Base-by-base conservation (phyloP, 108 stramenopile genomes). In the Cylindrotheca closterium region DNA sequence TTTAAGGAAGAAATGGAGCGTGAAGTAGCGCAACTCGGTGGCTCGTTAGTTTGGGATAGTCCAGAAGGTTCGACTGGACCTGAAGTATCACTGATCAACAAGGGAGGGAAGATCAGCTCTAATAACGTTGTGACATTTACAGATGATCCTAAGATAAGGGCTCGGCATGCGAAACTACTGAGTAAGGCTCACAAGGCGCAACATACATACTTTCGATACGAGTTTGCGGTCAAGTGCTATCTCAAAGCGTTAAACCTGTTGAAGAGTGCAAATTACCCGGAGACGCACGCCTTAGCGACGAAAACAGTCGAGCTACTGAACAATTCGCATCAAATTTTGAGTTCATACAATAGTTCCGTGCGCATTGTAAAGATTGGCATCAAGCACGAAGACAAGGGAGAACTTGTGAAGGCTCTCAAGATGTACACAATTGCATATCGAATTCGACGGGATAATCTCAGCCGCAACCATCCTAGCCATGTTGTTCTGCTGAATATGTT, bases 341-440 rank as follows among this genome's bases (percentile, higher is more conserved):
- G 71, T 24, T 78, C 79, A 0, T 75, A 88, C 29, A 51, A 68
- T 26, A 93, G 87, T 61, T 85, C 83, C 25, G 80, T 87, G 17
- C 85, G 85, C 55, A 92, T 92, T 73, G 88, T 89, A 18, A 77
- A 81, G 56, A 92, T 92, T 81, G 89, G 92, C 23, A 85, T 88
- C 71, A 75, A 82, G 47, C 75, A 85, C 56, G 87, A 90, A 67
- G 80, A 79, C 26, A 34, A 56, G 10, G 87, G 86, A 27, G 70
- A 83, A 51, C 58, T 80, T 17, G 71, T 90, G 17, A 74, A 72
- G 47, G 92, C 92, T 25, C 55, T 93, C 0, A 86, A 89, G 60
- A 81, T 91, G 84, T 94, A 91, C 55, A 91, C 89, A 22, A 82
- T 94, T 45, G 89, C 93, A 2, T 91, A 91, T 65, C 87, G 93